Evolutionary conservation across 192 early-diverging fungal species (phyloP).

Genomic region (Coemansia asiatica): DNA sequence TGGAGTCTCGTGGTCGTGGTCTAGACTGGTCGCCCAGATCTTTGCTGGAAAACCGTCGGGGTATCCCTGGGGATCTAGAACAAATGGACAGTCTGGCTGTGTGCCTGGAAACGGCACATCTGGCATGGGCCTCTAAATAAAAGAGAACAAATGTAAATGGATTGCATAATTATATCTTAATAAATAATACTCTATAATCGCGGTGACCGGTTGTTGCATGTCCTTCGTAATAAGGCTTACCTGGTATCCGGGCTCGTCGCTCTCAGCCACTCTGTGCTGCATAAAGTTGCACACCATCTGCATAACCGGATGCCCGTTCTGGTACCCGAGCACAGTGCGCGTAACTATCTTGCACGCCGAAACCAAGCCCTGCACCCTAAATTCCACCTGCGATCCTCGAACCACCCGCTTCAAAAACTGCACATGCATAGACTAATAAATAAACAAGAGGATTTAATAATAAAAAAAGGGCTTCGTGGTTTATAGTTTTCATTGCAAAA

Average conservation of each 20-base stretch:
- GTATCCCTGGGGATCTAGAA: conserved; percentile 35
- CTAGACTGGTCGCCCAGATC: conserved; percentile 28
- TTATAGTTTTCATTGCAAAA: neutral
- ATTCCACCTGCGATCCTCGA: neutral
- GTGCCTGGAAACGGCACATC: conserved; percentile 10
- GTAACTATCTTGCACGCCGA: conserved; percentile 10
- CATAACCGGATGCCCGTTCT: conserved; percentile 18
- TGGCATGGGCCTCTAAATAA: conserved; percentile 20
- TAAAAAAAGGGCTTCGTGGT: too few species aligned
- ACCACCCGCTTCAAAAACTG: conserved; percentile 24
- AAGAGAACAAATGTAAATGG: conserved; percentile 6
- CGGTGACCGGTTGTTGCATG: too few species aligned
- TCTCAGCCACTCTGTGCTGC: conserved; percentile 1
- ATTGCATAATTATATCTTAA: too few species aligned
- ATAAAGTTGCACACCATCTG: conserved; percentile 30
- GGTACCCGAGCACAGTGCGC: conserved; percentile 13
- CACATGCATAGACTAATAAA: conserved; percentile 22
- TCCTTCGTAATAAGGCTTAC: too few species aligned
- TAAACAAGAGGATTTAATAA: too few species aligned
- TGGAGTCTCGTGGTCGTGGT: conserved; percentile 18
- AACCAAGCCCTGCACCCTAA: conserved; percentile 14
- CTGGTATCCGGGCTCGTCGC: conserved; percentile 6
- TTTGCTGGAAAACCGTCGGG: conserved; percentile 26
- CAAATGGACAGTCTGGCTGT: conserved; percentile 7
- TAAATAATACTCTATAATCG: too few species aligned